phyloP scores from a whole-genome alignment of 257 asterid species.

The Eucommia ulmoides region DNA sequence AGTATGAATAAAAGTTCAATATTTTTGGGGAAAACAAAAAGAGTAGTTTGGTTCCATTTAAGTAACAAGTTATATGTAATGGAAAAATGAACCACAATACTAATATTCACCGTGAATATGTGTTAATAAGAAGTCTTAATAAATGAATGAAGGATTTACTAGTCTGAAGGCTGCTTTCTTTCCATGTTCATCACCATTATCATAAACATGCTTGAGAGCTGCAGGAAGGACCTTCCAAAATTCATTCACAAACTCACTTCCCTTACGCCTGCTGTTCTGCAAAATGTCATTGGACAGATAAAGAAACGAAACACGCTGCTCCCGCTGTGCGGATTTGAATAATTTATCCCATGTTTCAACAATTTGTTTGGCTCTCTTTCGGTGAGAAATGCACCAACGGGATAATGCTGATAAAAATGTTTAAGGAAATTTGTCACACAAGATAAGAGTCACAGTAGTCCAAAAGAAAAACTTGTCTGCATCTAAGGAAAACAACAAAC shows the following conservation, averaged over 20 bases:
- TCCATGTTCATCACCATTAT: conserved; percentile 47
- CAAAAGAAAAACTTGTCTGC: too few relatives aligned
- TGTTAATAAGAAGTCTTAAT: too few relatives aligned
- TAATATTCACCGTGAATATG: too few relatives aligned
- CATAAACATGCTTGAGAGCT: conserved; percentile 53
- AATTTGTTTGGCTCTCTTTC: conserved; percentile 79
- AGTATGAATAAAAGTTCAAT: too few relatives aligned
- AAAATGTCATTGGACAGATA: conserved; percentile 86
- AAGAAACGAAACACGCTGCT: conserved; percentile 70
- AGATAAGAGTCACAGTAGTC: too few relatives aligned
- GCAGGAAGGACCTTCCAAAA: conserved; percentile 93
- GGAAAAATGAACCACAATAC: too few relatives aligned
- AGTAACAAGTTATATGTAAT: too few relatives aligned
- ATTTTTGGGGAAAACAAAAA: too few relatives aligned
- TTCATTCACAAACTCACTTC: conserved; percentile 91
- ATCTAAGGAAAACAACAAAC: too few relatives aligned
- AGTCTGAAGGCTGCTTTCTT: conserved; percentile 80
- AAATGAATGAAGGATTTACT: conserved; percentile 37
- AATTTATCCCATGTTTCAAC: conserved; percentile 85
- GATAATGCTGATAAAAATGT: conserved; percentile 68
- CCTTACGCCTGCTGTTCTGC: conserved; percentile 95
- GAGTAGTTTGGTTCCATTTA: too few relatives aligned
- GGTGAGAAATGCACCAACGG: conserved; percentile 73
- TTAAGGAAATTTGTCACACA: conserved; percentile 29
- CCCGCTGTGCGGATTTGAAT: conserved; percentile 62